Conservation (phyloP, 1,284 basidiomycete species). For the Hymenochaete sp. region DNA sequence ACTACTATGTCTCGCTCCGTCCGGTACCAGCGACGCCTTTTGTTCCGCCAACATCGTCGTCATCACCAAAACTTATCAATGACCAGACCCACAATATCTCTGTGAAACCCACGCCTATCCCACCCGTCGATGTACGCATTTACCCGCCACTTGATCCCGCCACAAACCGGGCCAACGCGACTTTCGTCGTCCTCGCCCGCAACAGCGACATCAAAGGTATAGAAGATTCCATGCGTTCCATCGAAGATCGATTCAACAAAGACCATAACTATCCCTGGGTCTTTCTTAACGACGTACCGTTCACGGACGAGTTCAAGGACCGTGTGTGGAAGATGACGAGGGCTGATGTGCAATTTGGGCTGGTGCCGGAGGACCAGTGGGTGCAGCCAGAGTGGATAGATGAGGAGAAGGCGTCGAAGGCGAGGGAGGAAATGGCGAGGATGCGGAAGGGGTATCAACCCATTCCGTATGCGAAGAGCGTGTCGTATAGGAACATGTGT, state of each 20-base stretch:
- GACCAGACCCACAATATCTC: too few species aligned
- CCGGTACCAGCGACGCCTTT: too few species aligned
- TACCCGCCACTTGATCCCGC: slow-evolving; percentile 12
- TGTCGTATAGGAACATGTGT: slow-evolving; percentile 34
- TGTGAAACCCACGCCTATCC: neutral
- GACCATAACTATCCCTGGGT: slow-evolving; percentile 22
- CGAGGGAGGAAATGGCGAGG: slow-evolving; percentile 29
- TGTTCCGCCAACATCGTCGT: too few species aligned
- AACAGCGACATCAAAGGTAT: slow-evolving; percentile 34
- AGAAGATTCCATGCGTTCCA: slow-evolving; percentile 28
- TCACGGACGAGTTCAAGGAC: slow-evolving; percentile 38
- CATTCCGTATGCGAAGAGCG: slow-evolving; percentile 10
- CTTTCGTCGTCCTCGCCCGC: slow-evolving; percentile 36
- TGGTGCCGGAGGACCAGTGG: slow-evolving; percentile 41
- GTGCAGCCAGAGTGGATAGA: slow-evolving; percentile 57
- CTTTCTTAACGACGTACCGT: slow-evolving; percentile 39
- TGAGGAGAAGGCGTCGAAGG: slow-evolving; percentile 44
- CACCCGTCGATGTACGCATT: slow-evolving; percentile 5
- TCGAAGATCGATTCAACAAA: slow-evolving; percentile 21
- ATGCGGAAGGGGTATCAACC: slow-evolving; percentile 2
- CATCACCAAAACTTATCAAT: too few species aligned
- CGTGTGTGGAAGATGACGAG: slow-evolving; percentile 25
- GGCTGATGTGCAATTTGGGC: slow-evolving; percentile 41
- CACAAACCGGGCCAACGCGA: slow-evolving; percentile 31
- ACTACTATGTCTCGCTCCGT: too few species aligned